A percentile compares a stretch with the other conserved stretches of the same genome.
phyloP scores from a whole-genome alignment of 768 basidiomycete genomes.

The Clathrus columnatus region DNA sequence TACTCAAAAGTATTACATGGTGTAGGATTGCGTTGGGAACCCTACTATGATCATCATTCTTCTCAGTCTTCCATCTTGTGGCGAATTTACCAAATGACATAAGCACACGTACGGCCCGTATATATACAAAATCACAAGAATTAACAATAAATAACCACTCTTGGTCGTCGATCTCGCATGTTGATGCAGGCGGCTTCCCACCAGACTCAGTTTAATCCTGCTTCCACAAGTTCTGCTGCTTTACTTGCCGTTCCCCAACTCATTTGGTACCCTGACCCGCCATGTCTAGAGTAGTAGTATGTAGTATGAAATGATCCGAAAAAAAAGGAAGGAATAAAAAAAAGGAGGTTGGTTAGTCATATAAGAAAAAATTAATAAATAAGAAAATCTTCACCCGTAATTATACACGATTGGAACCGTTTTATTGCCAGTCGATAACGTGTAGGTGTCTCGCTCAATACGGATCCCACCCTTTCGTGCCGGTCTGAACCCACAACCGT shows the following conservation, averaged over 20 bases:
- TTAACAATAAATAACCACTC: background rate
- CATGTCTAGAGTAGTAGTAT: slow-evolving; percentile 36
- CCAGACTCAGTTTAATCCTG: slow-evolving; percentile 21
- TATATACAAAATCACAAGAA: background rate
- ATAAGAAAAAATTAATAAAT: background rate
- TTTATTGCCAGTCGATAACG: slow-evolving; percentile 15
- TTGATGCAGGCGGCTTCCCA: background rate
- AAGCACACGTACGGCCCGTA: background rate
- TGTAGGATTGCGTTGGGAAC: background rate
- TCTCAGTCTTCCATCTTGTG: background rate
- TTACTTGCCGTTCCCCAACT: slow-evolving; percentile 57
- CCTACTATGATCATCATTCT: background rate
- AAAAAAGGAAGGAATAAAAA: background rate
- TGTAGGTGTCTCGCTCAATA: slow-evolving; percentile 39
- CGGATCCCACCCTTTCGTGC: slow-evolving; percentile 60
- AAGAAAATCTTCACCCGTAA: slow-evolving; percentile 42
- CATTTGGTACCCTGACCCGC: slow-evolving; percentile 53
- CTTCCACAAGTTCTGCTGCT: slow-evolving; percentile 39
- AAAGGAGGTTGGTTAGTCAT: too few relatives aligned
- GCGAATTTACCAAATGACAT: background rate
- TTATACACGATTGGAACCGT: slow-evolving; percentile 49
- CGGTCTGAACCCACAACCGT: slow-evolving; percentile 56
- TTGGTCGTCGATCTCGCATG: background rate
- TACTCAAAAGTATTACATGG: too few relatives aligned
- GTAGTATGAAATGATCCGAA: background rate